These are phyloP conservation scores for Pseudocercospora crystallina DNA, from an alignment of 2,329 filamentous ascomycete genomes.

Conservation along the genomic window DNA sequence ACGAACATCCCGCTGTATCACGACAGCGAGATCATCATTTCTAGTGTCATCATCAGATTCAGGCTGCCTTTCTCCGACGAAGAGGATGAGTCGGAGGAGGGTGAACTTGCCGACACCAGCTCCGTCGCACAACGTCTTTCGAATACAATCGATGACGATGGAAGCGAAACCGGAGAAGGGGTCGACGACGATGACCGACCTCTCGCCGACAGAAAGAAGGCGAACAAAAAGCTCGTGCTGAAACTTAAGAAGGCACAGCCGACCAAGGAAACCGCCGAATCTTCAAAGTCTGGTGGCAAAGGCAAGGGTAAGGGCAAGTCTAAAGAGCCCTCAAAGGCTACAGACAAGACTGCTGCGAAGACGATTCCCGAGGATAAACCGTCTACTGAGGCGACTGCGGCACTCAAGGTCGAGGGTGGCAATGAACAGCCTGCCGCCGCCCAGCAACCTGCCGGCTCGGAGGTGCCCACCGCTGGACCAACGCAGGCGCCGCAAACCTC, in stretches of 20 bases:
- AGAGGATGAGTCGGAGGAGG: constrained; percentile 48
- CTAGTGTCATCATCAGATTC: constrained; percentile 68
- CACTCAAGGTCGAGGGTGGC: background rate
- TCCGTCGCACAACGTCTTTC: constrained; percentile 37
- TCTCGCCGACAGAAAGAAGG: constrained; percentile 8
- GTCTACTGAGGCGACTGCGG: constrained; percentile 1
- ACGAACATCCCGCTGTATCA: constrained; percentile 58
- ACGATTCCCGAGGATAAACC: constrained; percentile 6
- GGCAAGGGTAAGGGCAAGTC: constrained; percentile 18
- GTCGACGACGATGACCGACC: constrained; percentile 14
- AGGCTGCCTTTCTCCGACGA: constrained; percentile 66
- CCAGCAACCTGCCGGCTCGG: constrained; percentile 24
- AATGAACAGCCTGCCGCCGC: constrained; percentile 8
- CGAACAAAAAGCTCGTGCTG: constrained; percentile 16
- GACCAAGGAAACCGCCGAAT: constrained; percentile 10
- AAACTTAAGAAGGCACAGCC: constrained; percentile 18
- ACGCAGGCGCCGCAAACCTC: constrained; percentile 9
- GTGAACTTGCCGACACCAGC: constrained; percentile 11
- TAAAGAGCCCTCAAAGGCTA: constrained; percentile 6
- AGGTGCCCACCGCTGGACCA: constrained; percentile 4
- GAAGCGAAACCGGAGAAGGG: constrained; percentile 54
- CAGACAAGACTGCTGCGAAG: constrained; percentile 11
- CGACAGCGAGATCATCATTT: constrained; percentile 69
- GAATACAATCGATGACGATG: constrained; percentile 52
- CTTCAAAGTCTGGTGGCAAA: constrained; percentile 11